phyloP scores from a whole-genome alignment of 148 eudicot species.

The Polygonum maritimum region DNA sequence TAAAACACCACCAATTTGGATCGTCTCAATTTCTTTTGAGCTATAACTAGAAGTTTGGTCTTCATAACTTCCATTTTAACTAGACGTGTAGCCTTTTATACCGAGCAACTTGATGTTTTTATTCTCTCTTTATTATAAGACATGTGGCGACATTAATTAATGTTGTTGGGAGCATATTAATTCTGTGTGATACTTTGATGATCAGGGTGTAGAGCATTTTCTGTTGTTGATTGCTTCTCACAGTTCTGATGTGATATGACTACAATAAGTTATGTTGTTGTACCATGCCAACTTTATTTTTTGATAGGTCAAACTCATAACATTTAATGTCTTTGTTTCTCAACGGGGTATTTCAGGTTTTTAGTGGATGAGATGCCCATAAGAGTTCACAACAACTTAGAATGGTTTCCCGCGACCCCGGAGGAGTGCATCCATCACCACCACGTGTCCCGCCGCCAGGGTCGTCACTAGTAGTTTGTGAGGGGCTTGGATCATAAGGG shows the following conservation, averaged over 20 bases:
- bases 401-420: too few relatives aligned
- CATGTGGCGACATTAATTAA: too few relatives aligned
- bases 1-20: not conserved
- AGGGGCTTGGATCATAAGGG: too few relatives aligned
- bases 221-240: not conserved
- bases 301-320: not conserved
- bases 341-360: too few relatives aligned
- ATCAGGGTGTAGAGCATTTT: not conserved
- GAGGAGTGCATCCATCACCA: too few relatives aligned
- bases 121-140: not conserved
- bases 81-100: not conserved
- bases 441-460: too few relatives aligned
- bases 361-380: too few relatives aligned
- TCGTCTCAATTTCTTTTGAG: not conserved
- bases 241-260: too few relatives aligned
- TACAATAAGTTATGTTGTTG: not conserved
- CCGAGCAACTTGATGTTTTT: not conserved
- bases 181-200: not conserved
- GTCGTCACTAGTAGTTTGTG: too few relatives aligned
- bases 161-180: not conserved
- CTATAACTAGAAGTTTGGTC: conserved; percentile 1
- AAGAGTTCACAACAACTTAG: too few relatives aligned
- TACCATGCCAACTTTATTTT: not conserved
- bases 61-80: not conserved
- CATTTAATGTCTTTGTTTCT: too few relatives aligned